Base-by-base conservation (phyloP, 768 basidiomycete species). In the Amanita pseudoporphyria region DNA sequence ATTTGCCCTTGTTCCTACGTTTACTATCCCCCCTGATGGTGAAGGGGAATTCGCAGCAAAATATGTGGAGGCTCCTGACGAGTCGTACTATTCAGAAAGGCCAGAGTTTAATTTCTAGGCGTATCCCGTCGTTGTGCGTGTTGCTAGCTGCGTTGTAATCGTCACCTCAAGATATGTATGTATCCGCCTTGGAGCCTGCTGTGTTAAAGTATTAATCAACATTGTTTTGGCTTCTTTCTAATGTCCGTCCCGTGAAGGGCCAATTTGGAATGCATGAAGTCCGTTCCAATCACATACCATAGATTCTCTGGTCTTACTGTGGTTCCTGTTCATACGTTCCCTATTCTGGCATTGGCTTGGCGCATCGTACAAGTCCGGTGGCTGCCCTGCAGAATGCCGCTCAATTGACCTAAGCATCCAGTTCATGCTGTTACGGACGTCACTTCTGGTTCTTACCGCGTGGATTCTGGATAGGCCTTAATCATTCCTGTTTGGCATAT, bases 351-450 rank as follows among this genome's bases (percentile, higher is more conserved):
- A 30, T 19, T 40, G 28, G 12, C 31, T 48, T 40, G 38, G 47
- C 10, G 37, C 35, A 22, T 24, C 38, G 1, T 32, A 28, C 37
- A 48, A 31, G 28, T 65, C 76, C 14, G 82, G 81, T 1, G 67
- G 70, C 4, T 71, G 73, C 14, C 67, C 87, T 19, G 85, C 85
- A 1, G 78, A 77, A 58, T 81, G 73, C 0, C 73, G 79, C 21
- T 78, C 83, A 5, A 88, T 88, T 51, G 86, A 88, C 59, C 70
- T 87, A 40, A 81, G 79, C 57, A 84, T 87, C 49, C 85, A 88
- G 57, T 87, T 88, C 61, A 72, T 73, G 14, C 67, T 87, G 12
- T 84, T 85, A 63, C 87, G 86, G 86, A 82, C 82, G 76, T 85
- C 85, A 0, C 70, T 85, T 55, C 60, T 87, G 35, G 75, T 82